phyloP scores from a whole-genome alignment of 257 asterid species.

The Fraxinus pennsylvanica region DNA sequence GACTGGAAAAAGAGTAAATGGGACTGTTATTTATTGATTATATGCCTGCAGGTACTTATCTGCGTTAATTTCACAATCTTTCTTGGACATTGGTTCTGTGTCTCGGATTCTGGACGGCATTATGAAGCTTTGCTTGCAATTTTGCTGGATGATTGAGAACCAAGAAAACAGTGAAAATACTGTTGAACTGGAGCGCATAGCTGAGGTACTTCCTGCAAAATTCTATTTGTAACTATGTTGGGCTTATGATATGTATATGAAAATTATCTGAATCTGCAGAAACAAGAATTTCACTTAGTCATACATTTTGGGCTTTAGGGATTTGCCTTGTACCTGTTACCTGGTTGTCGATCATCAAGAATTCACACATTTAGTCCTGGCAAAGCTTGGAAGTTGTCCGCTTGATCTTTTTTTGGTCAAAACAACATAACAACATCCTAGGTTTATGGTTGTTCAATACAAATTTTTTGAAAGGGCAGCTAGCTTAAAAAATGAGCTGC shows the following conservation, averaged over 20 bases:
- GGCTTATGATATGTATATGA: neutral
- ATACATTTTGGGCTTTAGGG: neutral
- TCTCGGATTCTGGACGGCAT: constrained; percentile 97
- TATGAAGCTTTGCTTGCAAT: constrained; percentile 88
- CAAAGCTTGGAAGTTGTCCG: neutral
- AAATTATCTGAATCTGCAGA: neutral
- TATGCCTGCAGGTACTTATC: constrained; percentile 72
- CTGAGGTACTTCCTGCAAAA: constrained; percentile 64
- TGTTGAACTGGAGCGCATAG: constrained; percentile 72
- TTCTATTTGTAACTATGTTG: constrained; percentile 22
- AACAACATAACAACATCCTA: neutral
- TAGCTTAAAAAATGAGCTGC: neutral
- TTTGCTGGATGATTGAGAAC: constrained; percentile 93
- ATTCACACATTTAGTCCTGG: neutral
- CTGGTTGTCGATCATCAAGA: neutral
- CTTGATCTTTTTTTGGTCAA: neutral
- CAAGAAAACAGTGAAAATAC: constrained; percentile 64
- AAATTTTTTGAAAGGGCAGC: neutral
- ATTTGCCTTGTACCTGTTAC: neutral
- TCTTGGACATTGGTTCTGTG: constrained; percentile 96
- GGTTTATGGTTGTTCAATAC: neutral
- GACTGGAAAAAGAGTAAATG: constrained; percentile 6
- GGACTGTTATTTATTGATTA: constrained; percentile 21
- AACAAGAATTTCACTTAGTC: neutral
- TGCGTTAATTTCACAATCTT: constrained; percentile 88